Evolutionary conservation across 768 basidiomycete genomes (phyloP), one percentile per base, ranked within the genome.

Genomic region (Leccinum disarticulatum): DNA sequence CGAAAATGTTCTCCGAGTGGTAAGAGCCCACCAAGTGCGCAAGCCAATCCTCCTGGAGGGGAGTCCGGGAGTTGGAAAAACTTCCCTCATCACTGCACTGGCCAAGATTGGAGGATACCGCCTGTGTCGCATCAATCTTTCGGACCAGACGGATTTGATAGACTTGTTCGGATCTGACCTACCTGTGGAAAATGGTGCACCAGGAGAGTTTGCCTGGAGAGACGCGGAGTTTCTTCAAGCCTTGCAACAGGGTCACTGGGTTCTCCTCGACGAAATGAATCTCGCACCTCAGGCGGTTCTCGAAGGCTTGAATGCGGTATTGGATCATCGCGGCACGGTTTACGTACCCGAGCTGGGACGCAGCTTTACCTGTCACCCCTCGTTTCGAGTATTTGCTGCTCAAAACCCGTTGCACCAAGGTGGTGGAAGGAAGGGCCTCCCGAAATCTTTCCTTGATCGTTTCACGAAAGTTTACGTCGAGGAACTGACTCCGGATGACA

Each of bases 231-330:
- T 99, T 71, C 79, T 99, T 46, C 86, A 83, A 59, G 95, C 97
- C 1, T 76, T 99, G 75, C 94, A 97, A 70, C 83, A 90, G n/a
- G 97, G 97, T 1, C 87, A 93, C 60, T 99, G 97, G 97, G 96
- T 98, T 6, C 84, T 99, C 6, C 82, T 99, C 10, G 97, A 99
- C 70, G 97, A 99, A 73, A 98, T 99, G 97, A 99, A 99, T 70
- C 81, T 99, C 41, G 96, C 96, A 0, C 93, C 96, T 31, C 96
- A 99, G 69, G 88, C 97, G 0, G 89, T 99, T 5, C 84, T 99
- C 2, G 97, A 99, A 76, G 97, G 97, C 30, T 83, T 99, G 43
- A 99, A 99, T 69, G 94, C 97, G 1, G 86, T 96, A 10, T 77
- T 99, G 31, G 97, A 99, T 73, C 96, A 98, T 74, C 87, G 97